Conservation (phyloP, 768 basidiomycete genomes). For the Collybia sordida region DNA sequence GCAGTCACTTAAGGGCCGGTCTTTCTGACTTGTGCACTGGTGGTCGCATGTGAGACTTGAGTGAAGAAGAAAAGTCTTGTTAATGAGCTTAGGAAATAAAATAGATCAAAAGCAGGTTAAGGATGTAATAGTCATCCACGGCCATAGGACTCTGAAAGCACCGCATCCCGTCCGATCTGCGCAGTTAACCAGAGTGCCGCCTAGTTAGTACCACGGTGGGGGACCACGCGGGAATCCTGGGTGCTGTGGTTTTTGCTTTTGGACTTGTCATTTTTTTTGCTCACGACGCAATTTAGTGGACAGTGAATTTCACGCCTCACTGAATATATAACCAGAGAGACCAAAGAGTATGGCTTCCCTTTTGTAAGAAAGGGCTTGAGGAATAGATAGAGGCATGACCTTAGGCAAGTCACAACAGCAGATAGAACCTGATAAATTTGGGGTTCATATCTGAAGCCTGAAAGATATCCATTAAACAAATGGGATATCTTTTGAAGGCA, state of each 20-base stretch:
- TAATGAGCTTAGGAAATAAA: no score
- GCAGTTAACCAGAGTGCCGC: conserved; percentile 63
- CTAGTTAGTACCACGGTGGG: conserved; percentile 66
- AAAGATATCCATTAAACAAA: no score
- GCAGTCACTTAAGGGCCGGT: conserved; percentile 42
- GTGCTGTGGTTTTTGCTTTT: conserved; percentile 40
- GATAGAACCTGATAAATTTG: no score
- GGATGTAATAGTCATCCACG: conserved; percentile 27
- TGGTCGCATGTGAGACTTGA: neutral
- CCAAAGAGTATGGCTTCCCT: conserved; percentile 19
- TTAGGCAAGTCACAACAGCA: conserved; percentile 73
- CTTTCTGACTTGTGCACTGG: conserved; percentile 7
- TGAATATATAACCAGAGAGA: neutral
- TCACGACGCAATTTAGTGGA: conserved; percentile 3
- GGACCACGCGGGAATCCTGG: conserved; percentile 62
- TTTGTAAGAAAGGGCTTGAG: no score
- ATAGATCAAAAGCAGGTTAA: no score
- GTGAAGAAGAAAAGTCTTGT: neutral
- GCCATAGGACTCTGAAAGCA: conserved; percentile 54
- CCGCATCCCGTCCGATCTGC: conserved; percentile 62
- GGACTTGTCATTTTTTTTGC: conserved; percentile 3
- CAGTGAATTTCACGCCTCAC: conserved; percentile 13
- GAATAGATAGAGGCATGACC: no score
- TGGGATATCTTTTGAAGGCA: no score
- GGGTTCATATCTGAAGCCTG: no score